Percentiles rank a stretch among this genome's conserved stretches.
Conservation (phyloP, 2,329 filamentous ascomycete genomes). For the Colletotrichum euphorbiae region DNA sequence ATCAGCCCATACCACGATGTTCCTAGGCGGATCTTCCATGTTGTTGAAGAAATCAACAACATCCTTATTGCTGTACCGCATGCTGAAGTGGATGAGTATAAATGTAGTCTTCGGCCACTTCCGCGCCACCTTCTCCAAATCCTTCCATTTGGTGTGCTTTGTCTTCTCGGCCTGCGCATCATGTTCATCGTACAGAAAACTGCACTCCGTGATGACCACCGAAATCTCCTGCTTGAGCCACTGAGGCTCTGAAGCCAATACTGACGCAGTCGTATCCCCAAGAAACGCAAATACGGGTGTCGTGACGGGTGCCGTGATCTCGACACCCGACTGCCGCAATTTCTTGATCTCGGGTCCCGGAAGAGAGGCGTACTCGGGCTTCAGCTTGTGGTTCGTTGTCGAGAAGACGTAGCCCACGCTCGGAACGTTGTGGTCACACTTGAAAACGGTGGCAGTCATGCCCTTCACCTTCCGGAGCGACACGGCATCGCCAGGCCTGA, state of each 20-base stretch:
- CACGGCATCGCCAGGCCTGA: constrained; percentile 51
- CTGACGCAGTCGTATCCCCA: constrained; percentile 58
- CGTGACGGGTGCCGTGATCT: constrained; percentile 54
- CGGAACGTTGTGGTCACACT: constrained; percentile 60
- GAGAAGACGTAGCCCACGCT: constrained; percentile 61
- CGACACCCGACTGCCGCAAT: constrained; percentile 52
- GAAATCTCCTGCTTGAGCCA: constrained; percentile 55
- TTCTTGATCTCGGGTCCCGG: constrained; percentile 52
- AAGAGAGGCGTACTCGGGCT: constrained; percentile 51
- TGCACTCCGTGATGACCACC: constrained; percentile 63
- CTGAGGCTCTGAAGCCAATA: constrained; percentile 52
- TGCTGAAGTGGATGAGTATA: constrained; percentile 60
- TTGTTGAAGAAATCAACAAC: constrained; percentile 55
- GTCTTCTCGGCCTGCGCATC: constrained; percentile 57
- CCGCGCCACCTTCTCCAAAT: constrained; percentile 57
- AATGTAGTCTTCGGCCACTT: constrained; percentile 57
- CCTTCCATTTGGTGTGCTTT: constrained; percentile 60
- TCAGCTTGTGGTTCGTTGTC: constrained; percentile 53
- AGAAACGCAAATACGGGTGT: constrained; percentile 60
- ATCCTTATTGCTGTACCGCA: constrained; percentile 55
- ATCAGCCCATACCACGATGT: constrained; percentile 62
- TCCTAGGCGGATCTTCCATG: constrained; percentile 53
- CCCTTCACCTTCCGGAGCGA: constrained; percentile 50
- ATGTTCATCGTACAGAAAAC: constrained; percentile 58
- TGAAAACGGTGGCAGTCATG: constrained; percentile 56